phyloP scores from a whole-genome alignment of 2,329 filamentous ascomycete genomes.

The Fusarium euwallaceae region DNA sequence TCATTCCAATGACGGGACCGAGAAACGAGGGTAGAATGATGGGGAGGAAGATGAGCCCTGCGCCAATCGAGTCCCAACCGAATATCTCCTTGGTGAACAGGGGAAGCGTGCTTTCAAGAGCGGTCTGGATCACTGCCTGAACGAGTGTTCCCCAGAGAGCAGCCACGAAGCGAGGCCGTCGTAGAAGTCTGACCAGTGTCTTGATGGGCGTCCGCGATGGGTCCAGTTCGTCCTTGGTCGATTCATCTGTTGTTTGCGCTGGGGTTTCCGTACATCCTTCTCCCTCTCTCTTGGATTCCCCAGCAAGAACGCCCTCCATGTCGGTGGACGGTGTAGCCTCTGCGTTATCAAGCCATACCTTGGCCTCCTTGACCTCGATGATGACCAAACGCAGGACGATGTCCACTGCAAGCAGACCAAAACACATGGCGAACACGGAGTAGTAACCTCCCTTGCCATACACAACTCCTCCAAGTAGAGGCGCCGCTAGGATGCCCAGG shows the following conservation, averaged over 20 bases:
- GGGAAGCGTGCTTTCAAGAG: constrained; percentile 53
- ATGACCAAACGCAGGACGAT: constrained; percentile 50
- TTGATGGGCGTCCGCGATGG: constrained; percentile 30
- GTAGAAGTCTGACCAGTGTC: constrained; percentile 45
- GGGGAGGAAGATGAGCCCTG: constrained; percentile 53
- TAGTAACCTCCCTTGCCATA: constrained; percentile 52
- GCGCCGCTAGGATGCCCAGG: constrained; percentile 49
- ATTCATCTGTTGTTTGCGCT: background rate
- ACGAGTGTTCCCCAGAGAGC: constrained; percentile 53
- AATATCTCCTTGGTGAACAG: constrained; percentile 48
- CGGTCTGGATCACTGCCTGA: constrained; percentile 50
- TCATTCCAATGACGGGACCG: constrained; percentile 48
- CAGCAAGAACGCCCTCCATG: constrained; percentile 4
- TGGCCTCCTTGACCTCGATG: constrained; percentile 51
- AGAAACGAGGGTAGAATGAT: constrained; percentile 50
- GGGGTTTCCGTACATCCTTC: background rate
- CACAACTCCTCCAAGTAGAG: constrained; percentile 52
- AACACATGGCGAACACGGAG: constrained; percentile 53
- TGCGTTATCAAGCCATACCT: constrained; percentile 42
- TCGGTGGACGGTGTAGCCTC: background rate
- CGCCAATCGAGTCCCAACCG: constrained; percentile 51
- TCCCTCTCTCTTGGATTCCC: background rate
- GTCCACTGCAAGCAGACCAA: constrained; percentile 51
- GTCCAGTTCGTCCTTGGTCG: constrained; percentile 9
- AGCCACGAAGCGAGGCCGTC: constrained; percentile 49